A percentile compares a stretch with the other conserved stretches of the same genome.
Conservation (phyloP, 2,329 filamentous ascomycete species). For the Pseudogymnoascus sp. region DNA sequence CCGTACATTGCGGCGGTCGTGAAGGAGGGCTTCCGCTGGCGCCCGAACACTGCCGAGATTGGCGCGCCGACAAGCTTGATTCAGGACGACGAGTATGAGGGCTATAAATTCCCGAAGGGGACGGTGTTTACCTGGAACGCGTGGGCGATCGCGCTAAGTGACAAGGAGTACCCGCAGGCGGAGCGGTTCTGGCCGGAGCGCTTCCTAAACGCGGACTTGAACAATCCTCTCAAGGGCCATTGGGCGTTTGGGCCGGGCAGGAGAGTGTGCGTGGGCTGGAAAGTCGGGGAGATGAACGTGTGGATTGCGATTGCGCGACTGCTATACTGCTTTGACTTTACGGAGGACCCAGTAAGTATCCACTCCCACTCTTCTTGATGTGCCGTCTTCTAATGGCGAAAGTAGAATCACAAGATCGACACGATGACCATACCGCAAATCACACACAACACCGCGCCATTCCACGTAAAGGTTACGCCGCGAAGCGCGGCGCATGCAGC, state of each 20-base stretch:
- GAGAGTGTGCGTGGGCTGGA: constrained; percentile 31
- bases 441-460: constrained; percentile 13
- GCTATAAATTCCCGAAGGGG: constrained; percentile 38
- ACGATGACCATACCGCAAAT: background rate
- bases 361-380: too few relatives aligned
- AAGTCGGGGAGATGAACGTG: constrained; percentile 26
- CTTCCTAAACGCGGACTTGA: constrained; percentile 37
- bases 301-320: constrained; percentile 28
- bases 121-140: constrained; percentile 36
- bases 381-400: too few relatives aligned
- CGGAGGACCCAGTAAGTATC: constrained; percentile 9
- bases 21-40: constrained; percentile 41
- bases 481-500: constrained; percentile 16
- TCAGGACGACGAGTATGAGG: constrained; percentile 40
- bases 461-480: constrained; percentile 14
- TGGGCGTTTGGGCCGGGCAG: constrained; percentile 32
- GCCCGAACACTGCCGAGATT: constrained; percentile 33
- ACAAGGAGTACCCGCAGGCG: constrained; percentile 40
- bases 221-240: constrained; percentile 28
- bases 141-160: constrained; percentile 36
- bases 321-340: constrained; percentile 16
- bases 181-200: constrained; percentile 40
- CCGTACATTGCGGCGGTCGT: constrained; percentile 37
- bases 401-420: too few relatives aligned
- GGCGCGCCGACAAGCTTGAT: constrained; percentile 32